A percentile compares a stretch with the other conserved stretches of the same genome.
These are phyloP conservation scores for Pyricularia sp. DNA, from an alignment of 2,329 filamentous ascomycete genomes.

Conservation along the genomic window DNA sequence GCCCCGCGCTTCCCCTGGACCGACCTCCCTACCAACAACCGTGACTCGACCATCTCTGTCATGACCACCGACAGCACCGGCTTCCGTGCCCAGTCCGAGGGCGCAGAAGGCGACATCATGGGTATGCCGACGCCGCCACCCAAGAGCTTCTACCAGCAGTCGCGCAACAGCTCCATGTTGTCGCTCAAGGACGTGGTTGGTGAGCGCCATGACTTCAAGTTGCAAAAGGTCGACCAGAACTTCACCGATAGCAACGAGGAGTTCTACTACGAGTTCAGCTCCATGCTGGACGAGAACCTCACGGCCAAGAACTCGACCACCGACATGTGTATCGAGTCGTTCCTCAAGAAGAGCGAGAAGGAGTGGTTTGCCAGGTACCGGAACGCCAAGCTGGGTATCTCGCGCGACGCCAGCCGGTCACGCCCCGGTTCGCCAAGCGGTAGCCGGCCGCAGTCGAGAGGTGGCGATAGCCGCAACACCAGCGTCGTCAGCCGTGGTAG, in stretches of 20 bases:
- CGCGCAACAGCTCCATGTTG: conserved; percentile 34
- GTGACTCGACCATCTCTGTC: not conserved
- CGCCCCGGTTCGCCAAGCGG: not conserved
- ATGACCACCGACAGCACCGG: not conserved
- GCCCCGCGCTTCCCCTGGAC: not conserved
- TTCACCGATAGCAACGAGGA: conserved; percentile 57
- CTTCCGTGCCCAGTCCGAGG: not conserved
- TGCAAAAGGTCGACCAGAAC: conserved; percentile 58
- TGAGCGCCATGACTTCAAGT: conserved; percentile 50
- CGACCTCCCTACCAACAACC: not conserved
- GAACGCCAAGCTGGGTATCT: conserved; percentile 26
- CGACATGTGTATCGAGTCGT: conserved; percentile 55
- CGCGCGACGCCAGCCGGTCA: conserved; percentile 14
- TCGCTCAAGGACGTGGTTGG: conserved; percentile 49
- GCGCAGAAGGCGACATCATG: not conserved
- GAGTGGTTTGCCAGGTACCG: conserved; percentile 54
- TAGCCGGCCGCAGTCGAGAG: not conserved
- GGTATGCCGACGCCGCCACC: not conserved
- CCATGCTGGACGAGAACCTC: conserved; percentile 40
- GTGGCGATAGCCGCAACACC: not conserved
- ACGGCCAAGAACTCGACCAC: conserved; percentile 45
- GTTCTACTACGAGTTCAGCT: conserved; percentile 49
- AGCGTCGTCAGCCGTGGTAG: not conserved
- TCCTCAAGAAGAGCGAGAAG: conserved; percentile 55
- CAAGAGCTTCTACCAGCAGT: conserved; percentile 10